Evolutionary conservation across 2,329 filamentous ascomycete species (phyloP).

Genomic region (Claviceps humidiphila): DNA sequence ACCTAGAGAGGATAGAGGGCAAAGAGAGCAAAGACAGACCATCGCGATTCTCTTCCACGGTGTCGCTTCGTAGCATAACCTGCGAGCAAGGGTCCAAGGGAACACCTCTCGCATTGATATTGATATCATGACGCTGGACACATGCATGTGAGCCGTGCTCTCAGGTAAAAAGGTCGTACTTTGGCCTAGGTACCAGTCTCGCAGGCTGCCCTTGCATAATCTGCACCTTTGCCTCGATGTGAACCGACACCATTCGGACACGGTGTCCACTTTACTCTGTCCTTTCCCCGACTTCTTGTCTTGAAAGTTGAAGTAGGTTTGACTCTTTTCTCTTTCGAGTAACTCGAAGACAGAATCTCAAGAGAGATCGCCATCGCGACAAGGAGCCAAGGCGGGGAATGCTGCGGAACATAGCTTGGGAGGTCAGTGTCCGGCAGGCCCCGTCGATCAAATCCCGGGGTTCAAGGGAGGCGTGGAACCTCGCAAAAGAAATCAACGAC

Average conservation of each 20-base stretch:
- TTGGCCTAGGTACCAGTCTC: neutral
- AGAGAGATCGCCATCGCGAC: too few species aligned
- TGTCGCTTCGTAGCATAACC: neutral
- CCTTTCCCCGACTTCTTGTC: neutral
- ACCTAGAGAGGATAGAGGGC: too few species aligned
- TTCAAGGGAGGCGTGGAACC: too few species aligned
- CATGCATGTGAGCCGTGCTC: neutral
- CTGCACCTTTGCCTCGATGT: conserved; percentile 3
- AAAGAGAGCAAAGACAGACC: too few species aligned
- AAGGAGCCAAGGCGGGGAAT: too few species aligned
- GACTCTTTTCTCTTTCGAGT: too few species aligned
- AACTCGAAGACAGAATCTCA: too few species aligned
- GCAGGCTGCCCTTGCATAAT: conserved; percentile 2
- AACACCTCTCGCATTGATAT: neutral
- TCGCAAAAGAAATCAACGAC: too few species aligned
- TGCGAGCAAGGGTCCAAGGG: neutral
- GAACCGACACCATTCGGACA: neutral
- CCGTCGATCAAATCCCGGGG: too few species aligned
- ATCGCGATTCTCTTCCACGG: too few species aligned
- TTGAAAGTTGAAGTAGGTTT: neutral
- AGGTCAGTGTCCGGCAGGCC: too few species aligned
- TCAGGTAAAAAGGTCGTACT: neutral
- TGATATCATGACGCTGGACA: neutral
- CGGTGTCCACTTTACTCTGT: neutral
- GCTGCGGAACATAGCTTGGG: too few species aligned